Evolutionary conservation across 192 early-diverging fungal genomes (phyloP).

Genomic region (Mortierella claussenii): DNA sequence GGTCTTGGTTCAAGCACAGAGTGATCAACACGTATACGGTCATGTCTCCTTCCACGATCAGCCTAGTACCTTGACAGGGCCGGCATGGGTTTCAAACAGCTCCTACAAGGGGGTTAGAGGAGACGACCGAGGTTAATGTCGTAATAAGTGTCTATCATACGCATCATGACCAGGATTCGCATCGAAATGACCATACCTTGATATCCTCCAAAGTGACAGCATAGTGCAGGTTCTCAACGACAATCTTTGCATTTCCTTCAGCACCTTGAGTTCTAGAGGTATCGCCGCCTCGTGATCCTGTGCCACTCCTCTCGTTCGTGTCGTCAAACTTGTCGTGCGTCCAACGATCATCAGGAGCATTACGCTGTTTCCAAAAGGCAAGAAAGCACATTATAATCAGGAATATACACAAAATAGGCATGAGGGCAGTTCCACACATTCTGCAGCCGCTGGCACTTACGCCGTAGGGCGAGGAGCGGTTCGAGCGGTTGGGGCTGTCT

Average conservation of each 20-base stretch:
- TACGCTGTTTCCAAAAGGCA: constrained; percentile 15
- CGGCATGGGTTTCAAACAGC: constrained; percentile 59
- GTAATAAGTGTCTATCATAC: background rate
- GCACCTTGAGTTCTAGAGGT: constrained; percentile 4
- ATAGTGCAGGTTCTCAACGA: constrained; percentile 68
- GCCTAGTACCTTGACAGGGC: constrained; percentile 55
- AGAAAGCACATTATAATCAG: background rate
- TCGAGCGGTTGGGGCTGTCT: constrained; percentile 34
- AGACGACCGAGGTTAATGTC: background rate
- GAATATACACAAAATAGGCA: background rate
- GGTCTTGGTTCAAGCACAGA: background rate
- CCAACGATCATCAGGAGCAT: constrained; percentile 48
- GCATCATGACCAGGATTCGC: background rate
- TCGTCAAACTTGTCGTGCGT: constrained; percentile 59
- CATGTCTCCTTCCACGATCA: too few relatives aligned
- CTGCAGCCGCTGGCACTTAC: background rate
- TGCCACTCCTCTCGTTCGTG: constrained; percentile 2
- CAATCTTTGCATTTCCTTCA: constrained; percentile 38
- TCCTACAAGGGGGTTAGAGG: too few relatives aligned
- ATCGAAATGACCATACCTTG: constrained; percentile 53
- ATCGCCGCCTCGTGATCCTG: constrained; percentile 7
- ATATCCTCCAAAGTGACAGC: constrained; percentile 67
- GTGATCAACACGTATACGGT: too few relatives aligned
- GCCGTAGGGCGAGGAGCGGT: constrained; percentile 40
- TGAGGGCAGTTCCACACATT: background rate